Base-by-base conservation (phyloP, 768 basidiomycete genomes). In the Russula abietina region DNA sequence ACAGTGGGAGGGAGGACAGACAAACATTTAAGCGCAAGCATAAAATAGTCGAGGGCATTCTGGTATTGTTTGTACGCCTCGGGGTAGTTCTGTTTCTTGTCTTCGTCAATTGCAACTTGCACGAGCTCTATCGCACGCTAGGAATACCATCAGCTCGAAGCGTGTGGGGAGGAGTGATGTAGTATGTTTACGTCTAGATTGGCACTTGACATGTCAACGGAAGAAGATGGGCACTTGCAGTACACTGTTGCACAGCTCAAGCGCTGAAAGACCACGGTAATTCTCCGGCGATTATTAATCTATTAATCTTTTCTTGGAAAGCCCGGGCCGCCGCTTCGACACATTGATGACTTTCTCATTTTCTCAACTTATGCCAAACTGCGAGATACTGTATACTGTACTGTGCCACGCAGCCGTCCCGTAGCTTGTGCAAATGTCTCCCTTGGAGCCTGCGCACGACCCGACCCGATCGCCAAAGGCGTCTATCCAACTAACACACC, bases 11-110 rank as follows among this genome's bases (percentile, higher is more conserved):
- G 33, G 41, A 56, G 51, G 43, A 50, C 14, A 43, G 36, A 75
- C 84, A 62, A 67, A 94, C 93, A 95, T 75, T 94, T 95, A 72
- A 93, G 79, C 10, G 95, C 94, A 67, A 98, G 89, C 90, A 98
- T 93, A 75, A 99, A 99, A 73, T 96, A 99, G 72, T 99, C 97
- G 63, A 98, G 82, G 1, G 92, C 82, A 80, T 98, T 96, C 79
- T 89, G 88, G 76, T 97, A 97, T 67, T 86, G 83, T 77, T 91
- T 95, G 83, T 92, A 96, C 22, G 95, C 95, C 70, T 95, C 93
- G 7, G 83, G 78, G 77, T 98, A 99, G 75, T 97, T 92, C 74
- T 89, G 87, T 74, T 93, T 93, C 65, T 82, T 81, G 76, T 99
- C 97, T 65, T 91, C 88, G 61, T 94, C 93, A 70, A 96, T 95